phyloP scores from a whole-genome alignment of 495 filamentous ascomycete genomes.

The Podospora pseudopauciseta region DNA sequence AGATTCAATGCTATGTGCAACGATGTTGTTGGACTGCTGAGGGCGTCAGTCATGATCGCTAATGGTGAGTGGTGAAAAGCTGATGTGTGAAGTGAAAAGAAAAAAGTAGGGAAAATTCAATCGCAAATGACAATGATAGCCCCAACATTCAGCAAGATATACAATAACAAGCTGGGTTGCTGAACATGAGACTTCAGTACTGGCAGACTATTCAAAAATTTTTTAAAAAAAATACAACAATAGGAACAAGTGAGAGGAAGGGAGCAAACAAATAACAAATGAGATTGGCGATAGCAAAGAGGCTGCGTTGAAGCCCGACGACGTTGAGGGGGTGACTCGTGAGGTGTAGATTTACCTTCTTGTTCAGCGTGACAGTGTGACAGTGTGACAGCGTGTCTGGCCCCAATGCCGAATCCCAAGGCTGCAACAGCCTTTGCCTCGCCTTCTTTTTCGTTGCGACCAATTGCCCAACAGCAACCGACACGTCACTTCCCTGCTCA shows the following conservation, averaged over 20 bases:
- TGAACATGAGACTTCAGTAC: not conserved
- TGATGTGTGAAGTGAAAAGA: conserved; percentile 2
- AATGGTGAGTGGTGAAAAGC: not conserved
- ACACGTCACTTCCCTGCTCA: conserved; percentile 13
- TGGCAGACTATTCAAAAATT: not conserved
- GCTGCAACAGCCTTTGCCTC: not conserved
- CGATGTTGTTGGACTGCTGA: not conserved
- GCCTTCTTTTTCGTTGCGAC: not conserved
- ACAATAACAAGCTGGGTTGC: not conserved
- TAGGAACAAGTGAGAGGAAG: not conserved
- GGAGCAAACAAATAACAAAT: not conserved
- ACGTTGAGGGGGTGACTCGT: not conserved
- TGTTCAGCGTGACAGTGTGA: conserved; percentile 21
- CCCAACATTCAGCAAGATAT: not conserved
- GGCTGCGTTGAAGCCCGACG: not conserved
- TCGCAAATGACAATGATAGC: not conserved
- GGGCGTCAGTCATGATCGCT: not conserved
- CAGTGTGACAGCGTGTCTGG: conserved; percentile 14
- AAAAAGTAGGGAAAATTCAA: not conserved
- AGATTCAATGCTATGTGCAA: not conserved
- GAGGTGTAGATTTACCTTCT: conserved; percentile 30
- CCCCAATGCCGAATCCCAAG: not conserved
- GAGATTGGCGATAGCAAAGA: not conserved
- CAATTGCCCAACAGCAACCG: conserved; percentile 5
- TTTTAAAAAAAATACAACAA: not conserved